Conservation (phyloP, 306 rosid species). For the Cucurbita moschata region DNA sequence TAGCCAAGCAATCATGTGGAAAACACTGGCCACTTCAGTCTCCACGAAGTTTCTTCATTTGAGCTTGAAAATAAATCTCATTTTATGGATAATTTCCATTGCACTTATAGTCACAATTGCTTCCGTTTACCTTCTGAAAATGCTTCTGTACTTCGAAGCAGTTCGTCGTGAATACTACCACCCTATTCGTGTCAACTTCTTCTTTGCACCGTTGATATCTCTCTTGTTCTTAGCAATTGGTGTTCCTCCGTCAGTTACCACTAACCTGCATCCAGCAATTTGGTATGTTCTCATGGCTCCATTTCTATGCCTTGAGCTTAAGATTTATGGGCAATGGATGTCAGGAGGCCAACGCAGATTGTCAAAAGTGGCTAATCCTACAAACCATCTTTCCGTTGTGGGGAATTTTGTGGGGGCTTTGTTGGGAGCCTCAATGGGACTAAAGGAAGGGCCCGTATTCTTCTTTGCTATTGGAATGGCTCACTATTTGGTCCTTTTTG, state of each 20-base stretch:
- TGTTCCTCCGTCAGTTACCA: conserved; percentile 50
- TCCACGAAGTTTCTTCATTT: conserved; percentile 57
- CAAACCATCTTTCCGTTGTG: conserved; percentile 64
- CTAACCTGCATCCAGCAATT: conserved; percentile 27
- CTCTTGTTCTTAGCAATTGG: conserved; percentile 66
- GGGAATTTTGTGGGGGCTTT: conserved; percentile 90
- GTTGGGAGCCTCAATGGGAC: conserved; percentile 77
- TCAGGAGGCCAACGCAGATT: conserved; percentile 82
- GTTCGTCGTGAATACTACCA: conserved; percentile 85
- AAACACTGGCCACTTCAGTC: conserved; percentile 45
- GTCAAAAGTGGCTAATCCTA: conserved; percentile 79
- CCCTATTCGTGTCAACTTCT: conserved; percentile 77
- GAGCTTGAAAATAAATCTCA: conserved; percentile 33
- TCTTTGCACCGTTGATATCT: conserved; percentile 82
- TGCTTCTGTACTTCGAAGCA: conserved; percentile 69
- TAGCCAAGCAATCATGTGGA: conserved; percentile 94
- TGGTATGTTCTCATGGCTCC: conserved; percentile 86
- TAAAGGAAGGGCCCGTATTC: conserved; percentile 78
- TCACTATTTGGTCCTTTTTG: conserved; percentile 68
- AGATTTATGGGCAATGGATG: conserved; percentile 98
- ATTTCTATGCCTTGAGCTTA: conserved; percentile 60
- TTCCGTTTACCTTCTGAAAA: conserved; percentile 37
- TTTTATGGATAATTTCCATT: conserved; percentile 57
- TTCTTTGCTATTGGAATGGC: conserved; percentile 82
- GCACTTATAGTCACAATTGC: conserved; percentile 19